phyloP scores from a whole-genome alignment of 768 basidiomycete genomes.

The Mycena galericulata region DNA sequence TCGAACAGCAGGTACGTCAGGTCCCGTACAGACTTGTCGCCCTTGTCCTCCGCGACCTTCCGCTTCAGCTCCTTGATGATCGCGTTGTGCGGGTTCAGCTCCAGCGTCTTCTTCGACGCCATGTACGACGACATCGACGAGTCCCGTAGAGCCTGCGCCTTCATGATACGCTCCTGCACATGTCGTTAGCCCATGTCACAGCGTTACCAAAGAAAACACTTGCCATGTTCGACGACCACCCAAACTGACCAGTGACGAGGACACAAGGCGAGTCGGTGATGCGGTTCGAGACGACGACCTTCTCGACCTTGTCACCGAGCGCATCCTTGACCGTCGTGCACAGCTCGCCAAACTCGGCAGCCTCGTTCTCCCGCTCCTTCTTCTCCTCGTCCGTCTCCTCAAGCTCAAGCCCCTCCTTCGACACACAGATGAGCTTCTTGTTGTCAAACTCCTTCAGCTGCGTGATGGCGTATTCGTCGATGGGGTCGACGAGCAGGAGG shows the following conservation, averaged over 20 bases:
- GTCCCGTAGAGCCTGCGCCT: constrained; percentile 96
- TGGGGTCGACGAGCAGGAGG: constrained; percentile 96
- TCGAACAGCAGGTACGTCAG: constrained; percentile 96
- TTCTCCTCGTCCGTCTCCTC: constrained; percentile 99
- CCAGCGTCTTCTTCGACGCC: constrained; percentile 98
- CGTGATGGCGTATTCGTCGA: constrained; percentile 98
- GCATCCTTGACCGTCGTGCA: constrained; percentile 97
- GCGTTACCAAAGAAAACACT: constrained; percentile 35
- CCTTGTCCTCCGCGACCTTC: constrained; percentile 97
- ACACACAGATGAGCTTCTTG: constrained; percentile 97
- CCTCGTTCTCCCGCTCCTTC: constrained; percentile 87
- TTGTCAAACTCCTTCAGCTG: constrained; percentile 99
- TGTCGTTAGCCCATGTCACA: constrained; percentile 5
- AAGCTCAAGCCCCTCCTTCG: constrained; percentile 98
- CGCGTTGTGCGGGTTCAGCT: constrained; percentile 91
- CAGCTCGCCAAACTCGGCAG: constrained; percentile 84
- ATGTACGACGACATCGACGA: constrained; percentile 99
- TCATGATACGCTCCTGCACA: constrained; percentile 93
- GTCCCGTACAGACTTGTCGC: constrained; percentile 98
- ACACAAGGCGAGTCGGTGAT: constrained; percentile 97
- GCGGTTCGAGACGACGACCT: constrained; percentile 98
- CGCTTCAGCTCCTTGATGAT: constrained; percentile 97
- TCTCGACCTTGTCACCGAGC: constrained; percentile 99
- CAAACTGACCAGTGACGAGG: constrained; percentile 98
- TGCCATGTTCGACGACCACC: constrained; percentile 99